These are phyloP conservation scores for Earliella scabrosa DNA, from an alignment of 1,284 basidiomycete genomes.

Conservation along the genomic window DNA sequence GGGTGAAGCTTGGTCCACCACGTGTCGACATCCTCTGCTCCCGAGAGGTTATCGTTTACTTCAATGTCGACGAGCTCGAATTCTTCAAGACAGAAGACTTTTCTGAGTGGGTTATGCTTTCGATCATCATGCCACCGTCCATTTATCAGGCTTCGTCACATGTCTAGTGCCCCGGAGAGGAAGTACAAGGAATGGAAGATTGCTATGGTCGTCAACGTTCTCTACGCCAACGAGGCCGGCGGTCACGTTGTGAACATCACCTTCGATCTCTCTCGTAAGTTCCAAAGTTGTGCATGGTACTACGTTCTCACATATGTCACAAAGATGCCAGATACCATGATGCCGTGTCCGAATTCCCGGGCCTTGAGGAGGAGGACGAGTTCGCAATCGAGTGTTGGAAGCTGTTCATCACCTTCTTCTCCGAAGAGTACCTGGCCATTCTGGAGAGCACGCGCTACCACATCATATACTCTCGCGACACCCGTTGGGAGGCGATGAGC, in stretches of 20 bases:
- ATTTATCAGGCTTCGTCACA: not conserved
- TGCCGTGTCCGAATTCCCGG: slow-evolving; percentile 30
- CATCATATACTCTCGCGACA: slow-evolving; percentile 32
- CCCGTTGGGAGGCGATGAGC: slow-evolving; percentile 21
- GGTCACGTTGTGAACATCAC: slow-evolving; percentile 28
- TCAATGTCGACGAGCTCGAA: slow-evolving; percentile 33
- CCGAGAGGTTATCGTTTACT: slow-evolving; percentile 37
- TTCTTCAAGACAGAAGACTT: slow-evolving; percentile 33
- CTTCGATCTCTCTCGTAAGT: slow-evolving; percentile 33
- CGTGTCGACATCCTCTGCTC: slow-evolving; percentile 35
- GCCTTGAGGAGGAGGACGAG: slow-evolving; percentile 26
- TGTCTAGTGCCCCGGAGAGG: slow-evolving; percentile 10
- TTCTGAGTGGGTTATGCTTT: slow-evolving; percentile 19
- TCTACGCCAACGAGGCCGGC: slow-evolving; percentile 25
- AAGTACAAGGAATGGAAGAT: slow-evolving; percentile 34
- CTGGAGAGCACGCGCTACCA: slow-evolving; percentile 32
- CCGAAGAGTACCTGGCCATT: slow-evolving; percentile 33
- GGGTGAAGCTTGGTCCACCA: slow-evolving; percentile 34
- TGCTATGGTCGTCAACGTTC: slow-evolving; percentile 35
- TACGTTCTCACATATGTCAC: not conserved
- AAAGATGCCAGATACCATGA: slow-evolving; percentile 35
- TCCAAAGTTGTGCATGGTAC: not conserved
- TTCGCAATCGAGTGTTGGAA: slow-evolving; percentile 23
- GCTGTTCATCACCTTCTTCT: slow-evolving; percentile 33
- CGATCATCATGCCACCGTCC: too few relatives aligned